Evolutionary conservation across 495 filamentous ascomycete species (phyloP).

Genomic region (Aspergillus mulundensis): DNA sequence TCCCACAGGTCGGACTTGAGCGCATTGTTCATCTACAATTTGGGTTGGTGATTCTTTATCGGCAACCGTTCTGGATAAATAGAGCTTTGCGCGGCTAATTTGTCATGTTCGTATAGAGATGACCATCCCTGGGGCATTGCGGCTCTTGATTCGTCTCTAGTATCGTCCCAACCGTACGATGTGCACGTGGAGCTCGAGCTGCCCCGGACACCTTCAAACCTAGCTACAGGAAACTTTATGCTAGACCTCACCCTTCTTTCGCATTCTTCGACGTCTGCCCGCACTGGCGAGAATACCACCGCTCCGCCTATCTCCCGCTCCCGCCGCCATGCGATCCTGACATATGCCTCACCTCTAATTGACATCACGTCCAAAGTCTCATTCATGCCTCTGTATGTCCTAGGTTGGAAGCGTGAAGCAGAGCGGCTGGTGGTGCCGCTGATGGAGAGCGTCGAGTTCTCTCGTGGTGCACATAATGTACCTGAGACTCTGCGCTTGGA

Average conservation of each 20-base stretch:
- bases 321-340: conserved; percentile 61
- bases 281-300: conserved; percentile 21
- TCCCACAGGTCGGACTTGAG: conserved; percentile 66
- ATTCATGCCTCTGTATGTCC: conserved; percentile 55
- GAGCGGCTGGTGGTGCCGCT: conserved; percentile 62
- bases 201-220: conserved; percentile 53
- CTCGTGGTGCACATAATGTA: conserved; percentile 49
- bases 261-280: conserved; percentile 26
- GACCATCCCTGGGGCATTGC: conserved; percentile 43
- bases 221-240: conserved; percentile 86
- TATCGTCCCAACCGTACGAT: conserved; percentile 53
- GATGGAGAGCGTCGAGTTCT: conserved; percentile 67
- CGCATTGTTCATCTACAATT: conserved; percentile 78
- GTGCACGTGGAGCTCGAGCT: conserved; percentile 71
- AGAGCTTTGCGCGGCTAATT: neutral
- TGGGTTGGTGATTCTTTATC: conserved; percentile 45
- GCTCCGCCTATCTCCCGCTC: conserved; percentile 37
- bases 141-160: conserved; percentile 35
- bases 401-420: conserved; percentile 52
- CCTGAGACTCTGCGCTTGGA: conserved; percentile 60
- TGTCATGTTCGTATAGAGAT: conserved; percentile 23
- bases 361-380: conserved; percentile 46
- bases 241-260: conserved; percentile 66
- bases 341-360: conserved; percentile 60
- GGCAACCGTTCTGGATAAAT: neutral